Evolutionary conservation across 768 basidiomycete species (phyloP).

Genomic region (Daedaleopsis sinensis): DNA sequence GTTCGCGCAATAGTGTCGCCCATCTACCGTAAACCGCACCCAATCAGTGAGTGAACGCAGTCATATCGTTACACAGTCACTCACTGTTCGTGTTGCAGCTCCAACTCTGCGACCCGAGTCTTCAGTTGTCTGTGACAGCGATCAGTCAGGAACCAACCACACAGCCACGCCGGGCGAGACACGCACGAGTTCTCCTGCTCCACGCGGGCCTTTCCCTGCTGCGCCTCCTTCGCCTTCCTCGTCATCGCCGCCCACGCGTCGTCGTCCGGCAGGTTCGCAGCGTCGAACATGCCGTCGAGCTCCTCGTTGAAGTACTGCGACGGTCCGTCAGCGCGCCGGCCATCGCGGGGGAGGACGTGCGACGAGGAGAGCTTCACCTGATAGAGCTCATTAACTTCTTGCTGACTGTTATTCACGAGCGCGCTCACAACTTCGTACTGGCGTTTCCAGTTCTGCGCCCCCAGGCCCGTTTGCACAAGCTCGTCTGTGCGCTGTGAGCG

Average conservation of each 20-base stretch:
- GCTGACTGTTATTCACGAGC: conserved; percentile 73
- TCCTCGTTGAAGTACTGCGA: conserved; percentile 91
- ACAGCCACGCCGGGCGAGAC: not conserved
- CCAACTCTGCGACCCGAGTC: conserved; percentile 66
- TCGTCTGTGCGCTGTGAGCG: not conserved
- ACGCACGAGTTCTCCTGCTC: conserved; percentile 82
- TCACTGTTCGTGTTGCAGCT: conserved; percentile 81
- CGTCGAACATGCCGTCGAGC: conserved; percentile 88
- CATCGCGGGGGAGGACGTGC: not conserved
- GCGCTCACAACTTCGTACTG: conserved; percentile 82
- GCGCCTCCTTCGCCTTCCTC: conserved; percentile 72
- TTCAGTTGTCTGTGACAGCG: conserved; percentile 58
- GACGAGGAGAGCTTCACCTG: conserved; percentile 54
- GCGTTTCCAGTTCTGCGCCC: conserved; percentile 69
- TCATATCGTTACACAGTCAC: conserved; percentile 29
- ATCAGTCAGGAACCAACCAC: not conserved
- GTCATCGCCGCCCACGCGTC: conserved; percentile 85
- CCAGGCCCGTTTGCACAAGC: conserved; percentile 39
- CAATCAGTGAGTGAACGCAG: not conserved
- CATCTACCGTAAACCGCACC: not conserved
- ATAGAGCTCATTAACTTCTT: conserved; percentile 93
- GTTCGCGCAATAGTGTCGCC: not conserved
- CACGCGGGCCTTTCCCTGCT: conserved; percentile 73
- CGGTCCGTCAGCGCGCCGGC: conserved; percentile 4
- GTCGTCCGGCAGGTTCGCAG: conserved; percentile 77